Conservation (phyloP, 23 red algal species). For the Pyropia yezoensis region DNA sequence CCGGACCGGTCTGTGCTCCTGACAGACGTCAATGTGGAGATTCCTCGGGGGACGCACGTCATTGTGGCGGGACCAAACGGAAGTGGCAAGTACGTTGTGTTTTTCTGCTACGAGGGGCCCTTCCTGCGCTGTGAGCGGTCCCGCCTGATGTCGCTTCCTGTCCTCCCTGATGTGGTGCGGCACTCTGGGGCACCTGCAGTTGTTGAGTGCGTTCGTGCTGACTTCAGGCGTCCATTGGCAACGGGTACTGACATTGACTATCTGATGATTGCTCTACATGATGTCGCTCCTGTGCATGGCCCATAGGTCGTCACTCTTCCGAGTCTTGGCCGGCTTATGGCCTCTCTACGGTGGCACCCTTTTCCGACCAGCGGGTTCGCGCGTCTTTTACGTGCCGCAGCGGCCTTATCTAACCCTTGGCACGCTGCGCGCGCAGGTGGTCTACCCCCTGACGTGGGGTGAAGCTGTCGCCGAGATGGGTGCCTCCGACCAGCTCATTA, state of each 20-base stretch:
- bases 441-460: conserved; percentile 81
- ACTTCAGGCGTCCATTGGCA: too few species aligned
- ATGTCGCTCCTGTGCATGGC: too few species aligned
- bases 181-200: too few species aligned
- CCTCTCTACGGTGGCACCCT: conserved; percentile 91
- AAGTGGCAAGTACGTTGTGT: background rate
- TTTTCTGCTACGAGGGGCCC: too few species aligned
- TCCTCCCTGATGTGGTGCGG: too few species aligned
- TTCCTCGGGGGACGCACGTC: conserved; percentile 83
- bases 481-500: conserved; percentile 56
- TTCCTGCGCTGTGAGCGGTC: too few species aligned
- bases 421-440: conserved; percentile 81
- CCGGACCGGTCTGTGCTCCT: conserved; percentile 74
- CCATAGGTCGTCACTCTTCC: conserved; percentile 42
- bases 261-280: too few species aligned
- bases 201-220: too few species aligned
- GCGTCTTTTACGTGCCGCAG: conserved; percentile 92
- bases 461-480: conserved; percentile 43
- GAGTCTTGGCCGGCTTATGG: conserved; percentile 91
- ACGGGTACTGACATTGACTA: too few species aligned
- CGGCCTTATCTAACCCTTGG: conserved; percentile 88
- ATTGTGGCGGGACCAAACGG: conserved; percentile 93
- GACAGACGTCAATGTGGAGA: conserved; percentile 60
- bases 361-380: conserved; percentile 45
- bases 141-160: too few species aligned